Conservation (phyloP, 202 grass and related monocot species). For the Panicum hallii region DNA sequence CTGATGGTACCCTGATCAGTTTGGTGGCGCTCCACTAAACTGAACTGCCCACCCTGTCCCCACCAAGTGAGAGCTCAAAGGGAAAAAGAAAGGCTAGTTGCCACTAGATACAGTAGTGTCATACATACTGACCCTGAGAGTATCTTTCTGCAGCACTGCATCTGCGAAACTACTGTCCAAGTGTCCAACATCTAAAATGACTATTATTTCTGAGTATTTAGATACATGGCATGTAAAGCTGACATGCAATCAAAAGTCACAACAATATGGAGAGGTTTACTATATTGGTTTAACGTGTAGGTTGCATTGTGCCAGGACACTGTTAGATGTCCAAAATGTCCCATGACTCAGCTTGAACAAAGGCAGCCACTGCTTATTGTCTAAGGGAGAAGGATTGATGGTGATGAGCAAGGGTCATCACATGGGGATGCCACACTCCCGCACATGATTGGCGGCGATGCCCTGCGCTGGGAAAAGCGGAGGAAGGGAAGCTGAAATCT, state of each 20-base stretch:
- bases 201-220: background rate
- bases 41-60: background rate
- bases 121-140: background rate
- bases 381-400: background rate
- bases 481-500: background rate
- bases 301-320: background rate
- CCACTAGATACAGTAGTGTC: background rate
- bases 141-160: background rate
- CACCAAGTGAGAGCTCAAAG: background rate
- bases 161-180: background rate
- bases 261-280: background rate
- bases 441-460: conserved; percentile 30
- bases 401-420: background rate
- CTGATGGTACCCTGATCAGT: background rate
- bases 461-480: background rate
- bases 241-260: background rate
- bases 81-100: background rate
- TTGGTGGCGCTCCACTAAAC: conserved; percentile 17
- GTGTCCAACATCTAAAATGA: background rate
- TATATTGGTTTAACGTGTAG: background rate
- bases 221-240: background rate
- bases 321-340: background rate
- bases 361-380: background rate
- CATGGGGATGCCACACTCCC: conserved; percentile 39
- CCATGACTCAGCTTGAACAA: background rate